Evolutionary conservation across 257 asterid genomes (phyloP).

Genomic region (Agastache rugosa): DNA sequence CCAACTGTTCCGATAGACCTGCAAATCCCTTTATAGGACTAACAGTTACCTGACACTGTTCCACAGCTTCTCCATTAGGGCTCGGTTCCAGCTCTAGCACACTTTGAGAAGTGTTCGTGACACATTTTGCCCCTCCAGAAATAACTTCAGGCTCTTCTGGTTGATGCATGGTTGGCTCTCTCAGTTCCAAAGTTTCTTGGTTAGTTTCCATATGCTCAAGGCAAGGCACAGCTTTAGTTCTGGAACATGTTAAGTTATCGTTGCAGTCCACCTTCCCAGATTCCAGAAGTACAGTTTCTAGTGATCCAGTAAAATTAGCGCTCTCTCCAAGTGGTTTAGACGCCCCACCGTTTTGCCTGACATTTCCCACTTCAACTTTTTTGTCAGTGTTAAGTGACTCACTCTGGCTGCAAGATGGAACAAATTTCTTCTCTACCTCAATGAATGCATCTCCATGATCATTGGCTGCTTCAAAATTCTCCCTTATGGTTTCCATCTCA

Average conservation of each 20-base stretch:
- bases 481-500: slow-evolving; percentile 42
- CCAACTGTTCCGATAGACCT: slow-evolving; percentile 33
- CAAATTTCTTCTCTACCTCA: slow-evolving; percentile 24
- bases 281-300: slow-evolving; percentile 43
- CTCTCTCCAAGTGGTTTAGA: slow-evolving; percentile 47
- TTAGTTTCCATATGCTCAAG: slow-evolving; percentile 41
- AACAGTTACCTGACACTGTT: slow-evolving; percentile 29
- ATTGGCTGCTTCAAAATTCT: slow-evolving; percentile 47
- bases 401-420: slow-evolving; percentile 37
- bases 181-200: slow-evolving; percentile 36
- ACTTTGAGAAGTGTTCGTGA: slow-evolving; percentile 35
- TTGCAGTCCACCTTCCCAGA: slow-evolving; percentile 51
- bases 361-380: slow-evolving; percentile 38
- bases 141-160: slow-evolving; percentile 21
- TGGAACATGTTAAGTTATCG: slow-evolving; percentile 34
- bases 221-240: slow-evolving; percentile 33
- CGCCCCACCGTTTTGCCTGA: slow-evolving; percentile 39
- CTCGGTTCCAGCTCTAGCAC: slow-evolving; percentile 37
- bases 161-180: slow-evolving; percentile 32
- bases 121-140: slow-evolving; percentile 32
- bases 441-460: slow-evolving; percentile 45
- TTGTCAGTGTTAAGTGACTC: slow-evolving; percentile 33
- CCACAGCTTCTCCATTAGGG: slow-evolving; percentile 41
- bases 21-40: slow-evolving; percentile 30
- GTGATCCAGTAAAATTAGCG: slow-evolving; percentile 43